Conservation (phyloP, 495 filamentous ascomycete genomes). For the Neurospora tetrasperma region DNA sequence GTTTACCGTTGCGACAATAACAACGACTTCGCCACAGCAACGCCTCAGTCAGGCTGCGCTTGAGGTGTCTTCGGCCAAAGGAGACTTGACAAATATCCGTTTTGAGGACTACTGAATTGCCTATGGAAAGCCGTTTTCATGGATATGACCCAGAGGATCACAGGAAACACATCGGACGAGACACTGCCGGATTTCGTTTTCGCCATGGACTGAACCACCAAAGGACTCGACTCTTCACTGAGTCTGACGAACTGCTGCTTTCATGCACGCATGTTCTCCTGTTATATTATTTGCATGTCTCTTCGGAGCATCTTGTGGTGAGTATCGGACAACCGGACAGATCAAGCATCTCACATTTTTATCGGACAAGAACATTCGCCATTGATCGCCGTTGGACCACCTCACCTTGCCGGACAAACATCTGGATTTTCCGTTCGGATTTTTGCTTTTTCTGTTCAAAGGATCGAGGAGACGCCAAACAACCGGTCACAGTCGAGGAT, state of each 20-base stretch:
- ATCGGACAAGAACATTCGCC: not conserved
- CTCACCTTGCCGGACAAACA: not conserved
- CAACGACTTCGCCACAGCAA: not conserved
- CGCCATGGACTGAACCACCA: not conserved
- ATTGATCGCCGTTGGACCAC: not conserved
- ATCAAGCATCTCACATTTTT: not conserved
- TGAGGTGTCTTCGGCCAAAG: not conserved
- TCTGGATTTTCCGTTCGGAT: not conserved
- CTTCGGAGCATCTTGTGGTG: not conserved
- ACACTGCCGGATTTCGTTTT: not conserved
- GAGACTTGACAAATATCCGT: not conserved
- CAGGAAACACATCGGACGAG: not conserved
- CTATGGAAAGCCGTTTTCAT: not conserved
- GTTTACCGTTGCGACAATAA: not conserved
- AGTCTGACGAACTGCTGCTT: not conserved
- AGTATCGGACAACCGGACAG: not conserved
- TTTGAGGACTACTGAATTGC: constrained; percentile 1
- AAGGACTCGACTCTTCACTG: not conserved
- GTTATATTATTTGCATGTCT: not conserved
- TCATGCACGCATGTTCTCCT: not conserved
- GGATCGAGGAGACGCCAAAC: not conserved
- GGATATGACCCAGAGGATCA: not conserved
- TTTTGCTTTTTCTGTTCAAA: not conserved
- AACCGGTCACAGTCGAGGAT: not conserved
- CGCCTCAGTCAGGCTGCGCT: not conserved